phyloP scores from a whole-genome alignment of 116 monocot species.

The Zostera marina region DNA sequence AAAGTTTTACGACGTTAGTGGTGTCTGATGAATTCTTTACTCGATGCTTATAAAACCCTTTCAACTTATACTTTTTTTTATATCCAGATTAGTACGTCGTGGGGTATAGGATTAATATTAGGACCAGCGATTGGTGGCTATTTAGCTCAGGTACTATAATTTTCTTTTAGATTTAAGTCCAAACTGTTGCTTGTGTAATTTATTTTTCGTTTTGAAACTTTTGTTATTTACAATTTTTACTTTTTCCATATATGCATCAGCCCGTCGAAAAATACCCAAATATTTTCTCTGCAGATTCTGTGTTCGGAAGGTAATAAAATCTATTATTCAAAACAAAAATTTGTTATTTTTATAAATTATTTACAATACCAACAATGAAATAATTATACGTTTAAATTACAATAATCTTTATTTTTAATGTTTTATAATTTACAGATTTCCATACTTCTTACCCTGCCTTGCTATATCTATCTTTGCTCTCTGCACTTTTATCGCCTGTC shows the following conservation, averaged over 20 bases:
- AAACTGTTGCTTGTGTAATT: too few species aligned
- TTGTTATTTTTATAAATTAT: not conserved
- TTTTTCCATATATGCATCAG: constrained; percentile 11
- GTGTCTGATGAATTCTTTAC: not conserved
- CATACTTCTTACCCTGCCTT: constrained; percentile 74
- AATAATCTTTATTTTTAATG: not conserved
- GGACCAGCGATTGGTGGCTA: constrained; percentile 80
- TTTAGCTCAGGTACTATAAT: constrained; percentile 42
- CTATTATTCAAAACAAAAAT: too few species aligned
- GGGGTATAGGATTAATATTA: constrained; percentile 54
- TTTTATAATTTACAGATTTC: constrained; percentile 42
- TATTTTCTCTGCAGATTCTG: constrained; percentile 38
- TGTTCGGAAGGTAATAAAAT: constrained; percentile 44
- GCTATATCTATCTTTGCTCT: constrained; percentile 43
- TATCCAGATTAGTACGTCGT: constrained; percentile 39
- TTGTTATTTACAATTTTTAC: too few species aligned
- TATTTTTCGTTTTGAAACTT: too few species aligned
- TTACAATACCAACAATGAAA: not conserved
- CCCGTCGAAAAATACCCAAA: constrained; percentile 63
- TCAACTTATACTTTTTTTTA: not conserved
- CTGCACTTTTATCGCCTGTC: constrained; percentile 27
- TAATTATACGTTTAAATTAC: too few species aligned
- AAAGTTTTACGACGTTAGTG: too few species aligned
- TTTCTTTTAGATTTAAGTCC: not conserved
- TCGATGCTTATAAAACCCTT: not conserved